Evolutionary conservation across 1,139 yeast genomes (phyloP), one percentile per base, ranked within the genome.

Genomic region (Saccharomyces pastorianus): DNA sequence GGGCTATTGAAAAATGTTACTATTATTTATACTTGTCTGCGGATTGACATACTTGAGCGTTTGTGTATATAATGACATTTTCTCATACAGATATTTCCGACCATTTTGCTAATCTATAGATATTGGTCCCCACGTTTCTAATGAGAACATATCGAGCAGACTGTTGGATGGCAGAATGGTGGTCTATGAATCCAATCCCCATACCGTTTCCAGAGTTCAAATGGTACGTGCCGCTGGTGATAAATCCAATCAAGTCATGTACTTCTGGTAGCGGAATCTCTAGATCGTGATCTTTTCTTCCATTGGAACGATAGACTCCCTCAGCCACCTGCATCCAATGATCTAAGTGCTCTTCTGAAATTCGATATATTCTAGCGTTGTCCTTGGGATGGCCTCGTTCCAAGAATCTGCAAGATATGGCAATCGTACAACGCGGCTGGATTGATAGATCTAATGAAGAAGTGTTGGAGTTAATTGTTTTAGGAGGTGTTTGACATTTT

Each of bases 161-260:
- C 5, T 49, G 46, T 11, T 46, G 48, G 6, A 5, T 11, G 6
- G 60, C 56, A 26, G 38, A 53, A n/a, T 56, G 62, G 0, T 79
- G 75, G 52, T 73, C 76, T 7, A 85, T 68, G 51, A 74, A 76
- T 0, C 90, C 97, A 41, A 87, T 74, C 0, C 88, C 97, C 0
- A 82, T 74, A 25, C 85, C 84, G 32, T 63, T 65, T 0, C 98
- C 98, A 9, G 73, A 65, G 4, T 74, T 72, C 46, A 91, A 72
- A 63, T 89, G 88, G 66, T 76, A 86, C 0, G 85, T 75, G 0
- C 93, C 96, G 38, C 87, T 80, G 0, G 96, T 87, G 2, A 88
- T 80, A 65, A 82, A 89, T 0, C 99, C 99, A 55, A 88, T 75
- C 31, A 89, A 71, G 55, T 80, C 60, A 9, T 71, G 66, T 1